These are phyloP conservation scores for Tilletia indica DNA, from an alignment of 1,284 basidiomycete genomes.

Conservation along the genomic window DNA sequence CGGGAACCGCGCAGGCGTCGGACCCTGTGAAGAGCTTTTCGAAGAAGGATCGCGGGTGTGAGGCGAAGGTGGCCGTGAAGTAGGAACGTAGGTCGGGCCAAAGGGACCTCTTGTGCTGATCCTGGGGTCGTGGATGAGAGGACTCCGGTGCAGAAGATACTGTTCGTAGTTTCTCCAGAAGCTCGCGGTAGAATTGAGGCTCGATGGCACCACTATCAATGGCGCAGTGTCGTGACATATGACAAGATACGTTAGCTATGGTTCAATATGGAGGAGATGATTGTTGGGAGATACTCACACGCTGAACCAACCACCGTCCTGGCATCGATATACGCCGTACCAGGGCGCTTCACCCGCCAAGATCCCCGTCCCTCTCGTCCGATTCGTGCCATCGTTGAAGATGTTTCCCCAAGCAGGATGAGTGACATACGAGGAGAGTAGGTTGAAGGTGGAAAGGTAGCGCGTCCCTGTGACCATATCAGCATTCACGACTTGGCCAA, in stretches of 20 bases:
- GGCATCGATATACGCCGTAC: conserved; percentile 72
- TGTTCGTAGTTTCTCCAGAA: conserved; percentile 36
- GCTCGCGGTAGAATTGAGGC: conserved; percentile 34
- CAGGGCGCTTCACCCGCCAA: conserved; percentile 78
- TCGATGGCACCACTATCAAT: conserved; percentile 27
- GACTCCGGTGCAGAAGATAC: conserved; percentile 26
- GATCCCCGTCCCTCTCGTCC: conserved; percentile 58
- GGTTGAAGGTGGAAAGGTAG: conserved; percentile 71
- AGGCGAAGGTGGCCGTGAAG: conserved; percentile 67
- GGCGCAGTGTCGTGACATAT: not conserved
- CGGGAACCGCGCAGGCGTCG: conserved; percentile 74
- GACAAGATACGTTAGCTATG: not conserved
- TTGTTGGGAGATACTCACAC: conserved; percentile 66
- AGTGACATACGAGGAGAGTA: conserved; percentile 60
- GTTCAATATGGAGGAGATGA: conserved; percentile 56
- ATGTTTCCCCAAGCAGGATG: conserved; percentile 56
- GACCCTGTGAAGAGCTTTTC: conserved; percentile 67
- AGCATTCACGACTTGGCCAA: conserved; percentile 71
- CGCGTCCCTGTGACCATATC: conserved; percentile 81
- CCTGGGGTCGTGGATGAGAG: conserved; percentile 61
- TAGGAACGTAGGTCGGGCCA: conserved; percentile 68
- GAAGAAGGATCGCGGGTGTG: conserved; percentile 70
- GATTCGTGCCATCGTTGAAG: conserved; percentile 60
- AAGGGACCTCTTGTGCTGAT: conserved; percentile 62
- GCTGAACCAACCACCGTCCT: conserved; percentile 72